A percentile compares a stretch with the other conserved stretches of the same genome.
phyloP scores from a whole-genome alignment of 805 yeast species.

The Saccharomycopsis fodiens region DNA sequence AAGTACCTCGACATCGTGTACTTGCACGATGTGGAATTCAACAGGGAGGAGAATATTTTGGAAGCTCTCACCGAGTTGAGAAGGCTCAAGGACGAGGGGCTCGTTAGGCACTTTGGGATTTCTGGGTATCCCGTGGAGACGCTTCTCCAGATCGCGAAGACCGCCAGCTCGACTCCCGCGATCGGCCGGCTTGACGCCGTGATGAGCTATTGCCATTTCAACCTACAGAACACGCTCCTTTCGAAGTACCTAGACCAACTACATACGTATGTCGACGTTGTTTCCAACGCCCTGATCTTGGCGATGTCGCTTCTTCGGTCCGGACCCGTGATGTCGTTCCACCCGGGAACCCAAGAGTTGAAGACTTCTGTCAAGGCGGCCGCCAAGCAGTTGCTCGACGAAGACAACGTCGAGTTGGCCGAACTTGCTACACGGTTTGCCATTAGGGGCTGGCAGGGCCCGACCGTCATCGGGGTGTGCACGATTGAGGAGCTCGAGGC shows the following conservation, averaged over 20 bases:
- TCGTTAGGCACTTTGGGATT: slow-evolving; percentile 60
- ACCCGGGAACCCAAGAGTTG: slow-evolving; percentile 64
- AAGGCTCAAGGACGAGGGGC: slow-evolving; percentile 54
- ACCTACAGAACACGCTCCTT: slow-evolving; percentile 64
- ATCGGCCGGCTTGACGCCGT: slow-evolving; percentile 68
- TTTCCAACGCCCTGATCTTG: slow-evolving; percentile 80
- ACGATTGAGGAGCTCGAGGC: slow-evolving; percentile 50
- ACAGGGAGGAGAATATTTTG: slow-evolving; percentile 41
- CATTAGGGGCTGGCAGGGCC: slow-evolving; percentile 46
- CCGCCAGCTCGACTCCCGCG: slow-evolving; percentile 29
- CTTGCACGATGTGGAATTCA: slow-evolving; percentile 87
- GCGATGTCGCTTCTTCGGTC: slow-evolving; percentile 81
- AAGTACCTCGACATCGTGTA: slow-evolving; percentile 72
- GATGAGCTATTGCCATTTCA: slow-evolving; percentile 73
- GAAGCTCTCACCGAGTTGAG: slow-evolving; percentile 59
- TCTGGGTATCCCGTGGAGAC: slow-evolving; percentile 83
- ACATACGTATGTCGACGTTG: slow-evolving; percentile 46
- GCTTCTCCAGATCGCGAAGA: slow-evolving; percentile 37
- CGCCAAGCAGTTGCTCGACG: slow-evolving; percentile 37
- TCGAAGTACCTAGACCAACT: slow-evolving; percentile 42
- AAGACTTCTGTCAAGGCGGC: slow-evolving; percentile 37
- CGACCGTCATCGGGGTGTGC: slow-evolving; percentile 76
- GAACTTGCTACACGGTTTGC: slow-evolving; percentile 78
- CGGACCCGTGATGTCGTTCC: slow-evolving; percentile 62
- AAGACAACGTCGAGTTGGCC: slow-evolving; percentile 58